Percentiles rank a stretch among this genome's conserved stretches.
phyloP scores from a whole-genome alignment of 495 filamentous ascomycete genomes.

The Pyronema omphalodes region DNA sequence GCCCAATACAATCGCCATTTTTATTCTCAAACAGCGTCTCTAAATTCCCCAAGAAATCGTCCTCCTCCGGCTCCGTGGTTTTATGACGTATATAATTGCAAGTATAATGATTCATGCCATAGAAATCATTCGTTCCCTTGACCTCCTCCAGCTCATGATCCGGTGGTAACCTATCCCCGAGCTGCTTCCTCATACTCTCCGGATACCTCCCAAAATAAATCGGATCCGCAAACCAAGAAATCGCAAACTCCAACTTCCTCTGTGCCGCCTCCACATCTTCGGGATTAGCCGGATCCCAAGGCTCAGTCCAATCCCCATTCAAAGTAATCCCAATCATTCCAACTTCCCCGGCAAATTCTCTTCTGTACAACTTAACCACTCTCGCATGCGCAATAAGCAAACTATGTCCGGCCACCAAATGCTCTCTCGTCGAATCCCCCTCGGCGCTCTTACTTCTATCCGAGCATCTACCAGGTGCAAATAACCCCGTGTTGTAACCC shows the following conservation, averaged over 20 bases:
- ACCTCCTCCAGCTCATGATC: conserved; percentile 28
- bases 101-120: conserved; percentile 36
- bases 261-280: conserved; percentile 33
- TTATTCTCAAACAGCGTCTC: conserved; percentile 30
- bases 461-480: conserved; percentile 35
- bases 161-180: conserved; percentile 31
- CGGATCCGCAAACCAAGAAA: conserved; percentile 37
- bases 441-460: conserved; percentile 31
- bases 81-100: conserved; percentile 31
- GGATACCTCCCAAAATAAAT: conserved; percentile 34
- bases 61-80: conserved; percentile 26
- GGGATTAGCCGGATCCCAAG: conserved; percentile 34
- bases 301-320: conserved; percentile 38
- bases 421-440: conserved; percentile 33
- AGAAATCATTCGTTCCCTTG: conserved; percentile 32
- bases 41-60: conserved; percentile 32
- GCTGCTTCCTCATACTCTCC: conserved; percentile 31
- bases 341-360: conserved; percentile 33
- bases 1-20: conserved; percentile 29
- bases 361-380: conserved; percentile 35
- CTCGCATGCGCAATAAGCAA: conserved; percentile 33
- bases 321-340: conserved; percentile 38
- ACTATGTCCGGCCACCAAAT: conserved; percentile 35
- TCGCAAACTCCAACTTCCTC: conserved; percentile 37
- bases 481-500: conserved; percentile 35